phyloP scores from a whole-genome alignment of 2,329 filamentous ascomycete species.

The Alternaria triticimaculans region DNA sequence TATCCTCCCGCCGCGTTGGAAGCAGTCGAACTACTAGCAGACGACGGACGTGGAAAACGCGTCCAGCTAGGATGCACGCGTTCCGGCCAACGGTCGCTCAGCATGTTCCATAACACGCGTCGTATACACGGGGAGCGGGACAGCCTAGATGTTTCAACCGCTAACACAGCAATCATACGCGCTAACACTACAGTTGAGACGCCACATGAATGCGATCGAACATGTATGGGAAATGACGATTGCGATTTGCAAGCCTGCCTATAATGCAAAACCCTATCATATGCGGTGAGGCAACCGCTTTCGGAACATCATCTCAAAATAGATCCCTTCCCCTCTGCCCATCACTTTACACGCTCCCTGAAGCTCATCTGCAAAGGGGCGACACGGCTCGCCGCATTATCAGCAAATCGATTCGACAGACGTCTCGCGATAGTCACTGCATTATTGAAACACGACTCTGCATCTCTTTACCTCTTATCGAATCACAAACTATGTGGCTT shows the following conservation, averaged over 20 bases:
- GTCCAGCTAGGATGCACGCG: background rate
- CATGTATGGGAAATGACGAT: conserved; percentile 12
- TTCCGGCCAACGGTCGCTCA: conserved; percentile 1
- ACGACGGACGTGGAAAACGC: background rate
- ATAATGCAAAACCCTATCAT: background rate
- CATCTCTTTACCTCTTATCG: conserved; percentile 1
- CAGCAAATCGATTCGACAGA: conserved; percentile 5
- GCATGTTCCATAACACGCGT: background rate
- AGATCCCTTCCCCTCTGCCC: conserved; percentile 14
- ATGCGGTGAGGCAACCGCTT: conserved; percentile 7
- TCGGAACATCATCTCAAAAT: conserved; percentile 11
- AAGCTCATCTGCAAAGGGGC: background rate
- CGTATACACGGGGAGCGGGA: conserved; percentile 1
- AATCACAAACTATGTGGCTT: conserved; percentile 13
- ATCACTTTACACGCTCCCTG: conserved; percentile 6
- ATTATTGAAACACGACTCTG: conserved; percentile 7
- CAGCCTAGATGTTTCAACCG: background rate
- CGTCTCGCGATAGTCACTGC: conserved; percentile 1
- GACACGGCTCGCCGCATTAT: conserved; percentile 12
- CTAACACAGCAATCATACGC: conserved; percentile 5
- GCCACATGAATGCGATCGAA: conserved; percentile 4
- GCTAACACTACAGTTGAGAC: background rate
- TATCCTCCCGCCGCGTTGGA: background rate
- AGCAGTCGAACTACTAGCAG: background rate
- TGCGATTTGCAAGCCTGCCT: conserved; percentile 2